A percentile compares a stretch with the other conserved stretches of the same genome.
Conservation (phyloP, 768 basidiomycete species). For the Suillus lakei region DNA sequence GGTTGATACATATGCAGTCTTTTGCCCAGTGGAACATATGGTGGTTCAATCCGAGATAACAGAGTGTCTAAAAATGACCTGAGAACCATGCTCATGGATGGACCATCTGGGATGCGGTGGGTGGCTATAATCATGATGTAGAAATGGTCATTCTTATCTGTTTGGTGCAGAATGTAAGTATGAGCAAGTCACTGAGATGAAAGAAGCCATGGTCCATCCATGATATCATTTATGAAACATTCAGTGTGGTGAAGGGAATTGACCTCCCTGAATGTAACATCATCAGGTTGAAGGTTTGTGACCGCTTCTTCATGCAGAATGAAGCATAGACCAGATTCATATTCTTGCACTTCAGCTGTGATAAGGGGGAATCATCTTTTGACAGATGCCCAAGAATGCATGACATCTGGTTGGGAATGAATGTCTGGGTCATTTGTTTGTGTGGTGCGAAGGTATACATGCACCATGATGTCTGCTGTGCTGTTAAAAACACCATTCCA, state of each 20-base stretch:
- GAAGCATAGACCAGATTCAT: slow-evolving; percentile 36
- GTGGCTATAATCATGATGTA: slow-evolving; percentile 51
- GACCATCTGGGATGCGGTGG: slow-evolving; percentile 57
- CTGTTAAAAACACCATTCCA: slow-evolving; percentile 44
- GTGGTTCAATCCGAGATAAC: slow-evolving; percentile 13
- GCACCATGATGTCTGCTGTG: slow-evolving; percentile 48
- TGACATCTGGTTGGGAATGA: slow-evolving; percentile 36
- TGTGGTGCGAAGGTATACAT: slow-evolving; percentile 39
- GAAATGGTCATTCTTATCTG: slow-evolving; percentile 39
- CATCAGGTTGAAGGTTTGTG: slow-evolving; percentile 31
- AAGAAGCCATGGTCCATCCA: slow-evolving; percentile 41
- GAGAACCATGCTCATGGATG: slow-evolving; percentile 46
- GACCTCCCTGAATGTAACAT: slow-evolving; percentile 41
- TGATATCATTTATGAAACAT: slow-evolving; percentile 34
- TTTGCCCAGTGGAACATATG: slow-evolving; percentile 31
- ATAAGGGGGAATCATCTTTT: slow-evolving; percentile 56
- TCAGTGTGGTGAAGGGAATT: slow-evolving; percentile 42
- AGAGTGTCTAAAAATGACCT: slow-evolving; percentile 50
- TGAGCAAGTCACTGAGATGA: slow-evolving; percentile 47
- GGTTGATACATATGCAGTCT: slow-evolving; percentile 47
- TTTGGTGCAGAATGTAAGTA: slow-evolving; percentile 43
- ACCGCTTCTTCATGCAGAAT: slow-evolving; percentile 45
- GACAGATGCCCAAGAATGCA: slow-evolving; percentile 46
- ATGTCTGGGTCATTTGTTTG: slow-evolving; percentile 19
- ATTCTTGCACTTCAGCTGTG: slow-evolving; percentile 43